Evolutionary conservation across 495 filamentous ascomycete species (phyloP).

Genomic region (Aspergillus diversus): DNA sequence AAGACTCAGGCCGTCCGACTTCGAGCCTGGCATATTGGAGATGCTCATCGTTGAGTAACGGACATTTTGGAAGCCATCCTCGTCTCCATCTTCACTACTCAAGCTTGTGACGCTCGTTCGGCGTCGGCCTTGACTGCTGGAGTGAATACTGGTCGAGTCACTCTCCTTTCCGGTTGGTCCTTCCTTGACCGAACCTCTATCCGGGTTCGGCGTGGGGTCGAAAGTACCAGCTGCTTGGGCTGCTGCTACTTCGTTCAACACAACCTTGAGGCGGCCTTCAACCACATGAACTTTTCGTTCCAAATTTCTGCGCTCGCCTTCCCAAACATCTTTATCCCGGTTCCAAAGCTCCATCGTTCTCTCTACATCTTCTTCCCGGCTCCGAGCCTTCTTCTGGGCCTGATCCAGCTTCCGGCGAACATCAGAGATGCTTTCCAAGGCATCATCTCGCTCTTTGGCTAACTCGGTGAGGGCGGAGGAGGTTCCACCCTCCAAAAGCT

Average conservation of each 20-base stretch:
- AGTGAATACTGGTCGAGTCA: slow-evolving; percentile 77
- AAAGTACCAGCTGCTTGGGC: slow-evolving; percentile 60
- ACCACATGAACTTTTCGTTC: slow-evolving; percentile 86
- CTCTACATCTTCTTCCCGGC: slow-evolving; percentile 81
- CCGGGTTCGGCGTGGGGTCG: slow-evolving; percentile 28
- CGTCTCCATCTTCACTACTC: slow-evolving; percentile 61
- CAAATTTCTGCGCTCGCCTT: slow-evolving; percentile 74
- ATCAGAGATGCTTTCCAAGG: slow-evolving; percentile 72
- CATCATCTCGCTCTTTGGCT: slow-evolving; percentile 83
- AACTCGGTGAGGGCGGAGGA: slow-evolving; percentile 81
- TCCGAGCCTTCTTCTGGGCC: slow-evolving; percentile 74
- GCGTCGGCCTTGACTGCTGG: slow-evolving; percentile 65
- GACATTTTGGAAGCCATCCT: slow-evolving; percentile 47
- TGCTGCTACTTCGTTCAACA: slow-evolving; percentile 82
- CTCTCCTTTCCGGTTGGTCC: slow-evolving; percentile 51
- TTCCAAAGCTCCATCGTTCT: slow-evolving; percentile 76
- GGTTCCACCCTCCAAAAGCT: slow-evolving; percentile 83
- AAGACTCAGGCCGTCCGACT: slow-evolving; percentile 71
- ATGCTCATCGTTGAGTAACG: slow-evolving; percentile 69
- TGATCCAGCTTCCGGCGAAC: slow-evolving; percentile 77
- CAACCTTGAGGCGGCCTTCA: slow-evolving; percentile 79
- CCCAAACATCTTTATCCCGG: slow-evolving; percentile 80
- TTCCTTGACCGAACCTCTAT: slow-evolving; percentile 38
- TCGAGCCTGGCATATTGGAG: slow-evolving; percentile 55
- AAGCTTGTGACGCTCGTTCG: slow-evolving; percentile 63